Evolutionary conservation across 352 stramenopile genomes (phyloP), one percentile per base, ranked within the genome.

Genomic region (Globisporangium apiculatum): DNA sequence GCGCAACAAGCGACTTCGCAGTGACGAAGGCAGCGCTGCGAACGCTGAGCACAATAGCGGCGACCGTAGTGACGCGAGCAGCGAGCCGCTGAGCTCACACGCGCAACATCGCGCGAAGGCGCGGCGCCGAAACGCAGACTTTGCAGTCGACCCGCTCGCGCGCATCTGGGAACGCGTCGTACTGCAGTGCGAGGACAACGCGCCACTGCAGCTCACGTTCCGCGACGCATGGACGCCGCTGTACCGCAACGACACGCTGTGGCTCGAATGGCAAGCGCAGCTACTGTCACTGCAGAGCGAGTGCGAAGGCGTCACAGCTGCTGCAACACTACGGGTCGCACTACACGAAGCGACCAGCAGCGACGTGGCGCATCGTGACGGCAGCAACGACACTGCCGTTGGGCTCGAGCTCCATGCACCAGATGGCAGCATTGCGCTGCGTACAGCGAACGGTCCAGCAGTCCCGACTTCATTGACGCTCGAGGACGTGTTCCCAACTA

Each of bases 401-500:
- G 57, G 57, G 1, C 6, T 62, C 14, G 49, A 57, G 49, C 31
- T 62, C 10, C 11, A 42, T 48, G 48, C 15, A 48, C 5, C 24
- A 7, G 38, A 11, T 41, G 31, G 49, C n/a, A 35, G 1, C 8
- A 35, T 57, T 12, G 50, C 57, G 7, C 7, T 62, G 10, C 51
- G 49, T 31, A 8, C 41, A 3, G 17, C 45, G 5, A 11, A 35
- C n/a, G 46, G 14, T 10, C 14, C 11, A 9, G 12, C 38, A 15
- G 31, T 15, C n/a, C 4, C 66, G 45, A 69, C 51, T 41, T 38
- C 62, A 49, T 51, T 24, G 57, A 40, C 4, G 37, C 46, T 72
- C 41, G 12, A 10, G 0, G 62, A 79, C 24, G 24, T 80, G 18
- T 78, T 79, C 43, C 59, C 61, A 6, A 50, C 50, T 10, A 53